These are phyloP conservation scores for Colletotrichum euphorbiae DNA, from an alignment of 2,329 filamentous ascomycete genomes.

Conservation along the genomic window DNA sequence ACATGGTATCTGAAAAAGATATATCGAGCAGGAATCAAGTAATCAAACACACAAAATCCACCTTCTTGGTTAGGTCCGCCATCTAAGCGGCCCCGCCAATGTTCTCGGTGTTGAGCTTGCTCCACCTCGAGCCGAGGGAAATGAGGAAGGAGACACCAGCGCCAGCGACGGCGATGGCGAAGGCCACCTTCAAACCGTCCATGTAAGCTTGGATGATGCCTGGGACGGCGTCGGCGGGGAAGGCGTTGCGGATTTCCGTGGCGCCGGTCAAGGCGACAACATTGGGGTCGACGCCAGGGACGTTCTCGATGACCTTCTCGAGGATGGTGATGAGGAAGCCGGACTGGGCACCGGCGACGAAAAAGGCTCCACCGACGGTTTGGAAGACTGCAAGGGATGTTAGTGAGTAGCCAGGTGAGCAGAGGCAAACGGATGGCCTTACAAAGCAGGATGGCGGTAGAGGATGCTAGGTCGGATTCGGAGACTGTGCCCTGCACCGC, in stretches of 20 bases:
- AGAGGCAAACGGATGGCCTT: slow-evolving; percentile 17
- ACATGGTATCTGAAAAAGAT: slow-evolving; percentile 19
- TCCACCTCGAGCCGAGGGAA: slow-evolving; percentile 51
- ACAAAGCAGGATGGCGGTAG: slow-evolving; percentile 59
- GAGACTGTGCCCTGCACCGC: slow-evolving; percentile 57
- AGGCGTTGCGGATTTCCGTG: slow-evolving; percentile 66
- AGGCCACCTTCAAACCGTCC: slow-evolving; percentile 70
- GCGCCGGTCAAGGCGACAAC: slow-evolving; percentile 58
- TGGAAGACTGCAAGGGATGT: slow-evolving; percentile 53
- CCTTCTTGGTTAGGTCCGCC: background rate
- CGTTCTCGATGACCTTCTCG: slow-evolving; percentile 47
- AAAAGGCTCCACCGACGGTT: slow-evolving; percentile 62
- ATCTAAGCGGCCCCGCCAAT: slow-evolving; percentile 19
- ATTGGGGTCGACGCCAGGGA: slow-evolving; percentile 51
- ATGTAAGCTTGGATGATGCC: slow-evolving; percentile 72
- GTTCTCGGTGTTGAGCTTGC: slow-evolving; percentile 37
- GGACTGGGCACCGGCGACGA: slow-evolving; percentile 61
- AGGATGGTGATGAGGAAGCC: slow-evolving; percentile 60
- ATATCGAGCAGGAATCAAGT: slow-evolving; percentile 1
- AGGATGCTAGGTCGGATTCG: slow-evolving; percentile 57
- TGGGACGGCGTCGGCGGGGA: slow-evolving; percentile 60
- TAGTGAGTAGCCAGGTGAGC: background rate
- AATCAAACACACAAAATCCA: background rate
- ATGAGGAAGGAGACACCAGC: slow-evolving; percentile 54
- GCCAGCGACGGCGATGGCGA: slow-evolving; percentile 67